phyloP scores from a whole-genome alignment of 805 yeast species.

The Myxozyma melibiosi region DNA sequence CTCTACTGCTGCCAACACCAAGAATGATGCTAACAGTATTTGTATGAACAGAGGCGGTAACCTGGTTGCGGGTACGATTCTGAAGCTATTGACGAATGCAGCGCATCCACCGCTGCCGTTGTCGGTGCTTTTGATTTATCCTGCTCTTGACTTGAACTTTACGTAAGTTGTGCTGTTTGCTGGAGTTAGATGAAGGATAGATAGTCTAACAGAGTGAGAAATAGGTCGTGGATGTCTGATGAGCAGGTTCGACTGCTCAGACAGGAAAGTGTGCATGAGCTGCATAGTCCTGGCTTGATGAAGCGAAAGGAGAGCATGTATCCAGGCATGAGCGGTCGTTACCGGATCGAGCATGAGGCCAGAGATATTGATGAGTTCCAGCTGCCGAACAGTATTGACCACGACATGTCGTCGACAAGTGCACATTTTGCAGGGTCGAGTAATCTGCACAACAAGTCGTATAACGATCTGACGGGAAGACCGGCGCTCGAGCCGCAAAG shows the following conservation, averaged over 20 bases:
- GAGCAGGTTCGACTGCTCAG: conserved; percentile 37
- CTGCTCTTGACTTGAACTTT: conserved; percentile 39
- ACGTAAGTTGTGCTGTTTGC: conserved; percentile 28
- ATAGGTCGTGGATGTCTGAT: conserved; percentile 35
- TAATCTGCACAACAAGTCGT: too few relatives aligned
- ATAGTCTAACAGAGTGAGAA: neutral
- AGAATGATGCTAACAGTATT: neutral
- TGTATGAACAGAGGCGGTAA: conserved; percentile 35
- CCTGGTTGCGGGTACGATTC: conserved; percentile 35
- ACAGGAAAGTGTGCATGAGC: conserved; percentile 33
- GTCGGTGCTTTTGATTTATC: conserved; percentile 37
- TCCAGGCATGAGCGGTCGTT: conserved; percentile 22
- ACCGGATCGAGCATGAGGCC: conserved; percentile 15
- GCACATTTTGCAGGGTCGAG: too few relatives aligned
- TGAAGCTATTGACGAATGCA: conserved; percentile 27
- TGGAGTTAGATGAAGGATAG: neutral
- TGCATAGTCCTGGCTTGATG: conserved; percentile 28
- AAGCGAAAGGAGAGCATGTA: conserved; percentile 34
- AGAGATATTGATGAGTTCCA: conserved; percentile 8
- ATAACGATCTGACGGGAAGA: too few relatives aligned
- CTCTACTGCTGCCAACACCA: too few relatives aligned
- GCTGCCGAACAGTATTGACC: conserved; percentile 15
- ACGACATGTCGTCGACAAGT: too few relatives aligned
- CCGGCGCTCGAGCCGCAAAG: neutral
- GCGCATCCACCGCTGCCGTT: conserved; percentile 31